Evolutionary conservation across 352 stramenopile species (phyloP), one percentile per base, ranked within the genome.

Genomic region (Phytophthora ohioensis): DNA sequence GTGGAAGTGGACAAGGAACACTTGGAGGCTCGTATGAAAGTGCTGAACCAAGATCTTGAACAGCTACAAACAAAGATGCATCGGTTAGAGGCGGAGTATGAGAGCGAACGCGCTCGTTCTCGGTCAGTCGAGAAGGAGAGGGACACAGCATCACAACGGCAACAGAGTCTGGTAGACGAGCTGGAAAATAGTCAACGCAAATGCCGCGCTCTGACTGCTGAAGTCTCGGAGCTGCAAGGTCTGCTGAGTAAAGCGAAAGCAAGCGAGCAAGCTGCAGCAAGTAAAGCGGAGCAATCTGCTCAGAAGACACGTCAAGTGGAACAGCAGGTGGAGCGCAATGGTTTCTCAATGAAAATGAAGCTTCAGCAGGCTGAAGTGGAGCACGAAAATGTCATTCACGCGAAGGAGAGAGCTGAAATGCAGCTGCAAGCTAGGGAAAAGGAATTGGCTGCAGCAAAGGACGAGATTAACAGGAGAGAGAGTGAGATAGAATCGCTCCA

Each of bases 1-100:
- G 48, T 71, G 17, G 73, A 78, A 41, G 61, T 60, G 35, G 81
- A 89, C 27, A 90, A 87, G 62, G 55, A 71, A 2, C 75, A 81
- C 10, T 49, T 88, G 6, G 54, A 57, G 7, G 30, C 54, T n/a
- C 73, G 79, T 12, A 49, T 80, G 27, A 57, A 62, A 21, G 30
- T 71, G 7, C 35, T 84, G 9, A 64, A 75, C 46, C 38, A 52
- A 8, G 80, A 92, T 42, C 11, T 88, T 1, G 79, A 90, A 27
- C 56, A 65, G 10, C 15, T 73, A 7, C 27, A 69, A 4, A 56
- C 53, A 8, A 65, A 75, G 6, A 71, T 65, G 13, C 73, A 84
- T 56, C 69, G 65, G 31, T 38, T 82, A 9, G 73, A 82, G 35
- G 36, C 75, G 7, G 67, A 69, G 5, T 61, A 57, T 17, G 71